Conservation (phyloP, 108 stramenopile genomes). For the Skeletonema costatum region DNA sequence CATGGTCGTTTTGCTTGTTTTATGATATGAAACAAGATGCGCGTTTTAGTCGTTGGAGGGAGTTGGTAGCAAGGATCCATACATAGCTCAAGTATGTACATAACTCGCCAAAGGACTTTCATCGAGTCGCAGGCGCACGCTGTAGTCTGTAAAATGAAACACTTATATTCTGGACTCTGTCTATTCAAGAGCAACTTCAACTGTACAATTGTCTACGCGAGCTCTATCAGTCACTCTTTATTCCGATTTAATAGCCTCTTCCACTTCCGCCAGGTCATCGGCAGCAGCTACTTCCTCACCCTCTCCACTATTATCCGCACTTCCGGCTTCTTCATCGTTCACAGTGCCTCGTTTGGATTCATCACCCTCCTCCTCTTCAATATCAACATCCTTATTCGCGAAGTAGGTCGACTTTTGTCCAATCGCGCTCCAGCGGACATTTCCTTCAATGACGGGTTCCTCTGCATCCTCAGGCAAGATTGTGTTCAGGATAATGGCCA, state of each 20-base stretch:
- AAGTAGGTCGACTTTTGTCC: background rate
- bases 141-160: no score
- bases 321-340: background rate
- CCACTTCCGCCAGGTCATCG: background rate
- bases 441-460: conserved; percentile 18
- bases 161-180: no score
- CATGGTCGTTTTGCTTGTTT: background rate
- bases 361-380: background rate
- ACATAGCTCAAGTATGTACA: no score
- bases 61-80: no score
- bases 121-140: no score
- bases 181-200: no score
- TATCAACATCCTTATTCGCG: background rate
- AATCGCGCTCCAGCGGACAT: conserved; percentile 15
- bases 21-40: no score
- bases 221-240: no score
- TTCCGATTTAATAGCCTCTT: no score
- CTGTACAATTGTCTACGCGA: no score
- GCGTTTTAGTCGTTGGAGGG: no score
- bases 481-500: conserved; percentile 59
- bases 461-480: conserved; percentile 59
- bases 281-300: background rate
- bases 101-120: no score
- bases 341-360: background rate
- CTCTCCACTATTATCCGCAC: background rate